These are phyloP conservation scores for Noccaea caerulescens DNA, from an alignment of 345 rosid genomes.

Conservation along the genomic window DNA sequence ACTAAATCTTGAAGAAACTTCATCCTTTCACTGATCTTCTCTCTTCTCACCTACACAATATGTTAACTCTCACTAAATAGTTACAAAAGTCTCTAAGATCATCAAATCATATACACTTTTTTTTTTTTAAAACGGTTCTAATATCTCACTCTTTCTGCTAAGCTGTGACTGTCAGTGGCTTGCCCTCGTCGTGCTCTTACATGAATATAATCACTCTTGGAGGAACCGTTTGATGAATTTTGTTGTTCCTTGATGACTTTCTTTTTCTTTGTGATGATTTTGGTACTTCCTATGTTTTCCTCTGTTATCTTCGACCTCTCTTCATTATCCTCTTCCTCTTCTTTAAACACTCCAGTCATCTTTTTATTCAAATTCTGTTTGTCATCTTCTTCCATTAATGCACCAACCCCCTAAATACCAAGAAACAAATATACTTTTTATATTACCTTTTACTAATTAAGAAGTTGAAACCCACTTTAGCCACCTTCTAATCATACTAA, in stretches of 20 bases:
- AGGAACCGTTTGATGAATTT: background rate
- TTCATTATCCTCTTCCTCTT: slow-evolving; percentile 1
- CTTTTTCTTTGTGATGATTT: background rate
- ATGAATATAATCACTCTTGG: slow-evolving; percentile 2
- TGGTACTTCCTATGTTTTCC: background rate
- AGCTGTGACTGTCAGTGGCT: slow-evolving; percentile 23
- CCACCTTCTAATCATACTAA: background rate
- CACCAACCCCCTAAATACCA: background rate
- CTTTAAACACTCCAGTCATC: background rate
- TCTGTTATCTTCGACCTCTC: slow-evolving; percentile 19
- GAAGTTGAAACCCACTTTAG: background rate
- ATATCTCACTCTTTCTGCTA: slow-evolving; percentile 10
- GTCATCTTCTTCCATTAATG: background rate
- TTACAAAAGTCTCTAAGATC: background rate
- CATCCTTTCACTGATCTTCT: background rate
- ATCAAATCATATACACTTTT: background rate
- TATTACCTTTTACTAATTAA: background rate
- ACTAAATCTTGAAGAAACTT: slow-evolving; percentile 2
- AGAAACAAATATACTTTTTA: background rate
- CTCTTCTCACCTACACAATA: background rate
- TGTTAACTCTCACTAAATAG: background rate
- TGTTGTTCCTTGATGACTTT: background rate
- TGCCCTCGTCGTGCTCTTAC: slow-evolving; percentile 22
- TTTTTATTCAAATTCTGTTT: background rate
- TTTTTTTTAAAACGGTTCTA: background rate